Base-by-base conservation (phyloP, 805 yeast genomes). In the Monosporozyma servazzii region DNA sequence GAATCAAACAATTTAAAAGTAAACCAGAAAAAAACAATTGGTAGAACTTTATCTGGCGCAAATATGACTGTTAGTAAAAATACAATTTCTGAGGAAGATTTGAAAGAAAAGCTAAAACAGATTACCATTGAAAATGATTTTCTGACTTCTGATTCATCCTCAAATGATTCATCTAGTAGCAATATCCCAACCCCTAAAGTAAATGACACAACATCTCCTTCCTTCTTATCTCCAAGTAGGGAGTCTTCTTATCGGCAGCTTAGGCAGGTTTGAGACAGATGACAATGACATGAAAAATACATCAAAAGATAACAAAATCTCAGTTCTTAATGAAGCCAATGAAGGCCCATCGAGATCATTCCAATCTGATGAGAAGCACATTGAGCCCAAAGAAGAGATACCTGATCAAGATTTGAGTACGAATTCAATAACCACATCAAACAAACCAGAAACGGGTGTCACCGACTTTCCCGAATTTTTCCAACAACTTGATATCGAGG, bases 171-270 rank as follows among this genome's bases (percentile, higher is more conserved):
- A 8, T 45, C 55, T 10, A 53, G 54, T 30, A 47, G 45, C 7
- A 17, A 5, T 15, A 49, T 49, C 3, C 57, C 63, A 2, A 56
- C 62, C 1, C 64, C 60, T 5, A 41, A 57, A 15, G 50, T 53
- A 5, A 54, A 57, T 20, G n/a, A n/a, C n/a, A n/a, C 57, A 58
- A 6, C 50, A 51, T 25, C 21, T 20, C 27, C 36, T 27, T 21
- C 46, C 17, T 10, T 27, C 5, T 13, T 6, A 4, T 5, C 33
- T 5, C 25, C 23, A 15, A 10, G 7, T 15, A 11, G 17, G 29
- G 40, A 30, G 23, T 15, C 7, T 15, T 11, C 9, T 45, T 20
- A 44, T 18, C 54, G 51, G 42, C 54, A 51, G 46, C 57, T 54
- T 54, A 54, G 57, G 57, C 57, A 50, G 49, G 48, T 49, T 54